Conservation (phyloP, 2,329 filamentous ascomycete species). For the Metarhizium guizhouense region DNA sequence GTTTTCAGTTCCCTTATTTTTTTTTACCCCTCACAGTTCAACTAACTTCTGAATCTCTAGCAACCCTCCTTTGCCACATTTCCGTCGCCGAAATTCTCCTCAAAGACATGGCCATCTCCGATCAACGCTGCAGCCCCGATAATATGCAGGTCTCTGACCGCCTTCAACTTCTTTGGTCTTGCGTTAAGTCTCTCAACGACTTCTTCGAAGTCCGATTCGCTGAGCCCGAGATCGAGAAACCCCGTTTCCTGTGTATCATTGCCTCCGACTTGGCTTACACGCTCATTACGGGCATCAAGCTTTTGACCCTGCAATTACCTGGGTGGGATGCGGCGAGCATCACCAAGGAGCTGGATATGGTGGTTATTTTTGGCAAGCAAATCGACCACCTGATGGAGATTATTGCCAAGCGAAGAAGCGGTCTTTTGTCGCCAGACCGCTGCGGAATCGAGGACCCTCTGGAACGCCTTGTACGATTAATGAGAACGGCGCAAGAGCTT, state of each 20-base stretch:
- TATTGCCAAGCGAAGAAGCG: conserved; percentile 19
- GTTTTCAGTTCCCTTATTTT: conserved; percentile 4
- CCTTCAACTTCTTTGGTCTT: conserved; percentile 36
- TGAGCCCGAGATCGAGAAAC: conserved; percentile 22
- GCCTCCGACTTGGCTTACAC: conserved; percentile 39
- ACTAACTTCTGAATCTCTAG: conserved; percentile 14
- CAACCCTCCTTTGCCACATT: conserved; percentile 31
- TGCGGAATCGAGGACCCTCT: conserved; percentile 20
- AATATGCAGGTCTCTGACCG: conserved; percentile 28
- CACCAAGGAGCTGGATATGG: conserved; percentile 22
- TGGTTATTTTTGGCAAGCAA: conserved; percentile 16
- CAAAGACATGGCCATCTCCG: conserved; percentile 36
- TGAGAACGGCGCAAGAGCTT: conserved; percentile 20
- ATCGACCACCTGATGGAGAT: conserved; percentile 20
- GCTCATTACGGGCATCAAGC: conserved; percentile 36
- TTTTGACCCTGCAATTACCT: conserved; percentile 34
- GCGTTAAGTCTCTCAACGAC: conserved; percentile 28
- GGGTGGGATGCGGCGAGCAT: conserved; percentile 35
- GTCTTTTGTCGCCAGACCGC: conserved; percentile 11
- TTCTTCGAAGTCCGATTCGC: conserved; percentile 31
- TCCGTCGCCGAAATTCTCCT: conserved; percentile 37
- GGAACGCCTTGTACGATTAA: conserved; percentile 21
- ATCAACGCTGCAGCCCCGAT: conserved; percentile 21
- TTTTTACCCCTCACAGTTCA: background rate
- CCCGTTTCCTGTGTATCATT: conserved; percentile 32